These are phyloP conservation scores for Termitomyces eurrhizus DNA, from an alignment of 768 basidiomycete genomes.

Conservation along the genomic window DNA sequence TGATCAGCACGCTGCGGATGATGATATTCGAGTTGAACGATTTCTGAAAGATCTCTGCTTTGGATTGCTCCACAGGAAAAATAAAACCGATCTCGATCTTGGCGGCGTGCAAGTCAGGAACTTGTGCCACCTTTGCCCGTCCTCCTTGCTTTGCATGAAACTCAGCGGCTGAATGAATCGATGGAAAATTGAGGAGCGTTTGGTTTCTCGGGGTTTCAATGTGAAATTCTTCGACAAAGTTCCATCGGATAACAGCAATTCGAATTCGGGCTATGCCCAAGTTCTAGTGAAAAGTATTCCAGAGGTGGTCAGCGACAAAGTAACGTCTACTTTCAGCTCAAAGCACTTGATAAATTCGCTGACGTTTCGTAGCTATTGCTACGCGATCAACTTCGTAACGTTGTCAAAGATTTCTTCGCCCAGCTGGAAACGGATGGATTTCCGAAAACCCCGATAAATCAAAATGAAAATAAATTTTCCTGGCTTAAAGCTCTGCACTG, in stretches of 20 bases:
- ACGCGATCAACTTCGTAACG: slow-evolving; percentile 69
- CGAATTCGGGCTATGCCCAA: slow-evolving; percentile 54
- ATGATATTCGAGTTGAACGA: slow-evolving; percentile 86
- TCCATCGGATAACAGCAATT: slow-evolving; percentile 22
- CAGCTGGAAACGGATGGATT: slow-evolving; percentile 48
- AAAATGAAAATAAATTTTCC: slow-evolving; percentile 24
- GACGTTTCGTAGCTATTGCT: slow-evolving; percentile 45
- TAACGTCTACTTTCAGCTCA: slow-evolving; percentile 33
- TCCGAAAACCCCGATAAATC: not conserved
- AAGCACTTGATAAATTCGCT: not conserved
- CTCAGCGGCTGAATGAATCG: slow-evolving; percentile 40
- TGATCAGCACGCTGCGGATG: slow-evolving; percentile 99
- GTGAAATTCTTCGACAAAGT: slow-evolving; percentile 32
- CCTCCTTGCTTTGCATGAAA: slow-evolving; percentile 66
- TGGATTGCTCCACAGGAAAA: slow-evolving; percentile 51
- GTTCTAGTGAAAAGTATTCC: slow-evolving; percentile 63
- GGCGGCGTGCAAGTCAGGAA: slow-evolving; percentile 35
- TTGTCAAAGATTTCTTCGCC: slow-evolving; percentile 71
- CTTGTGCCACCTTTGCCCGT: slow-evolving; percentile 55
- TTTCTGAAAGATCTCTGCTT: slow-evolving; percentile 74
- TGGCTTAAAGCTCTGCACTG: slow-evolving; percentile 76
- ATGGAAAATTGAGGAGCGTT: slow-evolving; percentile 44
- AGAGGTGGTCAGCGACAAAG: slow-evolving; percentile 71
- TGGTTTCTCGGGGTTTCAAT: slow-evolving; percentile 64
- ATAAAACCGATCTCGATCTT: slow-evolving; percentile 18